A percentile compares a stretch with the other conserved stretches of the same genome.
Conservation (phyloP, 441 rosid species). For the Sinapis alba region DNA sequence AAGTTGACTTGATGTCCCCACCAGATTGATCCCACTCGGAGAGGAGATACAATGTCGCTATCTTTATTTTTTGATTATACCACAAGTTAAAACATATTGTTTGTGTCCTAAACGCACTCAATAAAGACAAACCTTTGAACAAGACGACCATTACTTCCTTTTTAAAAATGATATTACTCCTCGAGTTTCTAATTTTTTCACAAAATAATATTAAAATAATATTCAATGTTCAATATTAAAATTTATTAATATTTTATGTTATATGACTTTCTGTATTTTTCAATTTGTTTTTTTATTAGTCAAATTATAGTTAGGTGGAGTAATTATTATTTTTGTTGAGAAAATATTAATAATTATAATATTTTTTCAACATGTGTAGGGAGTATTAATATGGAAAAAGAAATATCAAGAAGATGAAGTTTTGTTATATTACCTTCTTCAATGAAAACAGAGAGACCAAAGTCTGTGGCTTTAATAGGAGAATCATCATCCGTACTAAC, state of each 20-base stretch:
- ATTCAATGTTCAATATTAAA: not conserved
- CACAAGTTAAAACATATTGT: conserved; percentile 12
- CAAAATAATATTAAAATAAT: too few species aligned
- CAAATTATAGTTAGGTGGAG: too few species aligned
- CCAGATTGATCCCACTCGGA: conserved; percentile 25
- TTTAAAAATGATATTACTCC: too few species aligned
- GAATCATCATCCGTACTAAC: conserved; percentile 45
- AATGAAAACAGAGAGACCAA: conserved; percentile 71
- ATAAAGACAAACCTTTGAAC: conserved; percentile 10
- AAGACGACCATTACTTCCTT: too few species aligned
- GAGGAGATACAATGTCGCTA: conserved; percentile 23
- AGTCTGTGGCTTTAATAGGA: conserved; percentile 59
- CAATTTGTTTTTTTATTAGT: too few species aligned
- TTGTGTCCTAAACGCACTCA: conserved; percentile 21
- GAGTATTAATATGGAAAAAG: not conserved
- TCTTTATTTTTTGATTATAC: conserved; percentile 9
- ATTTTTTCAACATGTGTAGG: not conserved
- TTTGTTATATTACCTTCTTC: conserved; percentile 50
- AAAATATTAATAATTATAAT: too few species aligned
- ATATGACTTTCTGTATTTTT: too few species aligned
- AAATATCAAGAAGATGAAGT: not conserved
- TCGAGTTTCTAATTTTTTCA: too few species aligned
- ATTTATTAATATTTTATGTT: too few species aligned
- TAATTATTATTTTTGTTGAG: too few species aligned
- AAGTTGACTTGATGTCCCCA: conserved; percentile 31